Base-by-base conservation (phyloP, 2,329 filamentous ascomycete genomes). In the Diaporthe longicolla region DNA sequence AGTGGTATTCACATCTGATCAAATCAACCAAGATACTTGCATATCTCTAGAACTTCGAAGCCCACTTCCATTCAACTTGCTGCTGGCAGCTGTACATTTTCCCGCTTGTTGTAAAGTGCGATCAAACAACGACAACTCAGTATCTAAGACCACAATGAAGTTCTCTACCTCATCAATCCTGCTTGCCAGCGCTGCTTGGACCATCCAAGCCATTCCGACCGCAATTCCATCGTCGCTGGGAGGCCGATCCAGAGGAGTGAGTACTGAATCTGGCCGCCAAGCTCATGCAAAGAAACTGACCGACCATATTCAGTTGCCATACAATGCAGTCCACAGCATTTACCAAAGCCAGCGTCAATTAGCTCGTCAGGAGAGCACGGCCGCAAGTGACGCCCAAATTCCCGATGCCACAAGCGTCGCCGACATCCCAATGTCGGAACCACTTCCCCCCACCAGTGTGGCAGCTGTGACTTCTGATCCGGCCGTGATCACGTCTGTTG, bases 61-160 rank as follows among this genome's bases (percentile, higher is more conserved):
- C 19, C 43, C 26, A n/a, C 35, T 17, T 17, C 40, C 35, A 4
- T 50, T 50, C 17, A 45, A 21, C 26, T 65, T 24, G 61, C 61
- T 65, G 61, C 61, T 43, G 61, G 61, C 61, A 65, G 61, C 61
- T 65, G 8, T 65, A 4, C 37, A 40, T 40, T 40, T 40, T 40
- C 37, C 37, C 11, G 37, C 10, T 40, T 40, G 37, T 40, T 40
- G 37, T 40, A 40, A 40, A 40, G 37, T 40, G 13, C 10, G 10
- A 13, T 40, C 37, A 13, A 40, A 40, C 37, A 13, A 40, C 37
- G 37, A 40, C 37, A 40, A 40, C 11, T 13, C 11, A 40, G 37
- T 13, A 15, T 13, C 37, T 40, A 40, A 15, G 11, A 40, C 37
- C 43, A 65, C 19, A 37, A 65, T 50, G 61, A 50, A 65, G 21